Evolutionary conservation across 371 early-diverging fungal species (phyloP).

Genomic region (Circinella minor): DNA sequence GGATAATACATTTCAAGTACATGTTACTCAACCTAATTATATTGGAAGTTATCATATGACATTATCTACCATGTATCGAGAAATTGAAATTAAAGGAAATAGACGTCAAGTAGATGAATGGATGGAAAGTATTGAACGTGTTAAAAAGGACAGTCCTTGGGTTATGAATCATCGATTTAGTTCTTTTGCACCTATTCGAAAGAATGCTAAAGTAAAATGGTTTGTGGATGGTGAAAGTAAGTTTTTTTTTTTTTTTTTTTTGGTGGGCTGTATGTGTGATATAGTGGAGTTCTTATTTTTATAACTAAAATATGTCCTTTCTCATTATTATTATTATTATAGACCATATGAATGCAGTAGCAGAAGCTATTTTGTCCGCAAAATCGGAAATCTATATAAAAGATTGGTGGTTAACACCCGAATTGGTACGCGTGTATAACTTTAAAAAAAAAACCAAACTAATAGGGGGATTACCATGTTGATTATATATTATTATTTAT

Average conservation of each 20-base stretch:
- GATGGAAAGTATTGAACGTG: conserved; percentile 61
- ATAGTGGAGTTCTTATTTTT: too few relatives aligned
- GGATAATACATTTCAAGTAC: conserved; percentile 60
- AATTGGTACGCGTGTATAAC: conserved; percentile 54
- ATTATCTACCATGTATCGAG: conserved; percentile 59
- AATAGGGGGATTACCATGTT: neutral
- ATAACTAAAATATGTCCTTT: too few relatives aligned
- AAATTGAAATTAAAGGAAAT: conserved; percentile 71
- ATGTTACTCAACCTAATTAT: conserved; percentile 29
- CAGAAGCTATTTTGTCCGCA: conserved; percentile 80
- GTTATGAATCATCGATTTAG: conserved; percentile 69
- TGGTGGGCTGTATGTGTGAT: neutral
- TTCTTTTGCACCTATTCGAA: conserved; percentile 83
- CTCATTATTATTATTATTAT: neutral
- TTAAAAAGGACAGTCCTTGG: conserved; percentile 74
- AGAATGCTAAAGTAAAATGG: conserved; percentile 71
- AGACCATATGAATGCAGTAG: conserved; percentile 84
- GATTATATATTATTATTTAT: conserved; percentile 5
- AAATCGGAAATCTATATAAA: conserved; percentile 82
- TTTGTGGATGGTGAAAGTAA: conserved; percentile 82
- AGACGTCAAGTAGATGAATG: conserved; percentile 70
- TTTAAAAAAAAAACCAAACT: neutral
- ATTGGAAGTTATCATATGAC: conserved; percentile 46
- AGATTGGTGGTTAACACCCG: conserved; percentile 94
- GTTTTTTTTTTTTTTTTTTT: neutral